Evolutionary conservation across 768 basidiomycete species (phyloP), one percentile per base, ranked within the genome.

Genomic region (Mycena rosella): DNA sequence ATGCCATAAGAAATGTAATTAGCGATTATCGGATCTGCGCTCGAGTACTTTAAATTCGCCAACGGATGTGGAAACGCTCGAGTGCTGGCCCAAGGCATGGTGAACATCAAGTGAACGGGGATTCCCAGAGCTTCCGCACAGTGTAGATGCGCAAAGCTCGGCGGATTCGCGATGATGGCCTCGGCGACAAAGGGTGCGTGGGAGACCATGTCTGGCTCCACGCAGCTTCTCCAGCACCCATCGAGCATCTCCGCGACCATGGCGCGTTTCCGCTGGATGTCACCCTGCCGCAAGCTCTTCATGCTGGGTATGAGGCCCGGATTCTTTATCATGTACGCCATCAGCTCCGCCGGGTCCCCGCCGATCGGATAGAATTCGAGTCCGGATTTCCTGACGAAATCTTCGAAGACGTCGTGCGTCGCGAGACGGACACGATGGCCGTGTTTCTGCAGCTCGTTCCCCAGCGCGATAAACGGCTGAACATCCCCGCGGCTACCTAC

Each of bases 291-390:
- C 30, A 85, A 66, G 9, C 78, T 79, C 36, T 77, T 80, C 64
- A 79, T 73, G 2, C 80, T 81, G 15, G 85, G 84, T 27, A 86
- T 74, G 6, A 86, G 74, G 2, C 84, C 84, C 30, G 85, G 85
- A 67, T 85, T 86, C 63, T 79, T 80, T 20, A 85, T 84, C 85
- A 86, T 85, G 69, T 82, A 86, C 22, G 79, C 78, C 84, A 86
- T 85, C 9, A 86, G 72, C 47, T 83, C 81, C 42, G 78, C 77
- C 0, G 85, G 85, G 75, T 82, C 79, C 8, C 85, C 85, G 3
- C 85, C 85, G 17, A 83, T 78, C 42, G 80, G 76, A 54, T 79
- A 85, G 71, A 80, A 86, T 66, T 85, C 85, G 15, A 85, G 69
- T 9, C 78, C 79, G 1, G 74, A 69, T 2, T 76, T 75, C 9